Evolutionary conservation across 1,139 yeast species (phyloP), one percentile per base, ranked within the genome.

Genomic region (Nakaseomyces kungkrabaensis): DNA sequence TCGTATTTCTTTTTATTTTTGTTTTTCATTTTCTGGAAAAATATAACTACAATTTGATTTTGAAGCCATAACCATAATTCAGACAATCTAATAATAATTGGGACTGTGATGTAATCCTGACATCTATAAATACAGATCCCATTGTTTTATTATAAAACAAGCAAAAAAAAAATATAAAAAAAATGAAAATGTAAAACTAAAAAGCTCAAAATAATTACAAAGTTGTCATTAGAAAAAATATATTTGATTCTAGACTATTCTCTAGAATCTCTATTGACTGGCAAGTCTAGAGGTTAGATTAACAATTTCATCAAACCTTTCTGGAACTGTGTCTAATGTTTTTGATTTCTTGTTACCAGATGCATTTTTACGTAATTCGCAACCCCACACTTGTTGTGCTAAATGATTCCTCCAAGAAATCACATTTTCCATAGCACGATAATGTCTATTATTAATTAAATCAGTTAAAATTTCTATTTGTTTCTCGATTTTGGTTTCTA

Each of bases 381-480:
- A 50, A 4, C 64, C 63, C 54, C 58, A 60, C 5, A 51, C 40
- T 29, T 50, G 50, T 3, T 49, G 53, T 1, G 67, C 63, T 3
- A 54, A 11, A n/a, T 55, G 50, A 45, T 63, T 63, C 42, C 56
- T 60, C 68, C 68, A 63, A 10, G 50, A 34, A 11, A 51, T 57
- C 4, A 54, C 58, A 43, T 54, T 51, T 25, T 59, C 59, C 55
- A 60, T 58, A 1, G 55, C 55, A 27, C 48, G 52, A 46, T 55
- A 55, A 47, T 56, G 63, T 43, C 60, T 54, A 32, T 52, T 50
- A 47, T 61, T 62, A 2, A 60, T 34, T 3, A 61, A 44, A 43
- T 58, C 61, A 4, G 63, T 59, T 11, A 63, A 45, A 4, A 61
- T 50, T 37, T 55, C 59, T 13, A 57, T 53, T 48, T 61, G 66